Percentiles rank a stretch among this genome's conserved stretches.
These are phyloP conservation scores for Diaporthe helianthi DNA, from an alignment of 2,329 filamentous ascomycete species.

Conservation along the genomic window DNA sequence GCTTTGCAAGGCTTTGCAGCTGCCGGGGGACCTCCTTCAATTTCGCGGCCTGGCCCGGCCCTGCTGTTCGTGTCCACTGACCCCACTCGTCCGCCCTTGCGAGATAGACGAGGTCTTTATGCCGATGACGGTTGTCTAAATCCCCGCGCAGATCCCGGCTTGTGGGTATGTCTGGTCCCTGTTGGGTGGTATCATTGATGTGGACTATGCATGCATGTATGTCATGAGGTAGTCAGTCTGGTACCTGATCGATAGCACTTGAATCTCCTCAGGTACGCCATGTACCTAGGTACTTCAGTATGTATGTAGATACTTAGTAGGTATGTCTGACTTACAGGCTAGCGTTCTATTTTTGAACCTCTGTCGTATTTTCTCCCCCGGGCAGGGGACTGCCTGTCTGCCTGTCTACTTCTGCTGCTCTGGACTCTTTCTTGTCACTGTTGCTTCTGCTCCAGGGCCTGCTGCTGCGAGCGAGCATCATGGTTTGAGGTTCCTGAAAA, in stretches of 20 bases:
- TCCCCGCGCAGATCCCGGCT: conserved; percentile 20
- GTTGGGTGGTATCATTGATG: no score
- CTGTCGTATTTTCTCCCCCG: background rate
- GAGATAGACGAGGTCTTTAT: conserved; percentile 20
- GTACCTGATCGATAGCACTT: no score
- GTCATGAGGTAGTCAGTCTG: no score
- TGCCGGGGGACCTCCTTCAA: conserved; percentile 15
- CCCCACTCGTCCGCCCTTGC: background rate
- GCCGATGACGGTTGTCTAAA: conserved; percentile 5
- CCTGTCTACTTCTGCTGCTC: no score
- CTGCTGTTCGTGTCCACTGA: background rate
- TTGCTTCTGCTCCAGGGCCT: background rate
- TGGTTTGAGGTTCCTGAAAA: background rate
- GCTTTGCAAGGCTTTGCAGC: conserved; percentile 28
- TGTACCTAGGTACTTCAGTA: no score
- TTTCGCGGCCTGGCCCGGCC: conserved; percentile 22
- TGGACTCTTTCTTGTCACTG: background rate
- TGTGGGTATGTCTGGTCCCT: background rate
- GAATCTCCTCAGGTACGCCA: background rate
- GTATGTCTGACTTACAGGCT: conserved; percentile 17
- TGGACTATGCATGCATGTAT: background rate
- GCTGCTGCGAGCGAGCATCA: conserved; percentile 9
- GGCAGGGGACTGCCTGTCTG: background rate
- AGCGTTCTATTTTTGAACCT: conserved; percentile 22
- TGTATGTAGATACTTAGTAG: conserved; percentile 5